Percentiles rank a stretch among this genome's conserved stretches.
Conservation (phyloP, 441 rosid genomes). For the Geranium incanum region DNA sequence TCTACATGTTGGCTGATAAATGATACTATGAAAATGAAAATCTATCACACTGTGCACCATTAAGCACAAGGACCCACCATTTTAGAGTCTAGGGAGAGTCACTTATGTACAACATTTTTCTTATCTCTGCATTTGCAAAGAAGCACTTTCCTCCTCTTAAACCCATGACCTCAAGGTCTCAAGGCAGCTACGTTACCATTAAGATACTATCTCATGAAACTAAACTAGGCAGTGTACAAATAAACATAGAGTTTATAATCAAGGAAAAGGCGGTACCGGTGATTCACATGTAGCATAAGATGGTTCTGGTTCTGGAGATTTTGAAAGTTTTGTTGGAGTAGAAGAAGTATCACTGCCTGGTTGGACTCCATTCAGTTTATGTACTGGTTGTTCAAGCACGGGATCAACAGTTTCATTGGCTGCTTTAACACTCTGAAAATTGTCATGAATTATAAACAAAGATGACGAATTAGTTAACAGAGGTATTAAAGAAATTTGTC, state of each 20-base stretch:
- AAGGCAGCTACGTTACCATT: neutral
- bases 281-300: conserved; percentile 32
- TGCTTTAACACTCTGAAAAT: conserved; percentile 49
- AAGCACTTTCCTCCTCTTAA: neutral
- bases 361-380: conserved; percentile 48
- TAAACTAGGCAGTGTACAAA: no score
- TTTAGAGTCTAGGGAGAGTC: neutral
- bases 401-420: conserved; percentile 45
- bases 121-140: neutral
- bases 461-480: conserved; percentile 4
- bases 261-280: conserved; percentile 38
- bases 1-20: neutral
- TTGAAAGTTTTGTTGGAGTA: conserved; percentile 38
- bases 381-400: conserved; percentile 28
- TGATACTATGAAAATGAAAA: neutral
- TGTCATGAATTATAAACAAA: conserved; percentile 11
- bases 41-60: neutral
- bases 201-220: neutral
- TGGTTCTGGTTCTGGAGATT: conserved; percentile 43
- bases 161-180: neutral
- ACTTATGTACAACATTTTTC: neutral
- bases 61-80: neutral
- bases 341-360: conserved; percentile 29
- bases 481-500: neutral
- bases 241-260: no score